phyloP scores from a whole-genome alignment of 2,329 filamentous ascomycete genomes.

The Colletotrichum simmondsii region DNA sequence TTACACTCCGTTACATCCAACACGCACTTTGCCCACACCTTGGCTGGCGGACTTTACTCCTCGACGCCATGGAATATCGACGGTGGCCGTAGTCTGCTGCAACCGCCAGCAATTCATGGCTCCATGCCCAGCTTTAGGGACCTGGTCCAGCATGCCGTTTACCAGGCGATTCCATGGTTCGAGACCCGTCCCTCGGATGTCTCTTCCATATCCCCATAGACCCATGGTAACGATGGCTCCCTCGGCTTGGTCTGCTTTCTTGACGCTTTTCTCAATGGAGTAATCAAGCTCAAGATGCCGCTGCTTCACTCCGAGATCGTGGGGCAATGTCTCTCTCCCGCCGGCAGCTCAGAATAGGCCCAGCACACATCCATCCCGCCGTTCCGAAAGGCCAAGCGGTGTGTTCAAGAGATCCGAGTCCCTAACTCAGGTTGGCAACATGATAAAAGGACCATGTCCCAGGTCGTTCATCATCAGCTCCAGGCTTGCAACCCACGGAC shows the following conservation, averaged over 20 bases:
- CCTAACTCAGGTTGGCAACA: not conserved
- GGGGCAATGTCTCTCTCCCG: not conserved
- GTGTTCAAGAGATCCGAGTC: not conserved
- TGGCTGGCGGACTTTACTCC: constrained; percentile 22
- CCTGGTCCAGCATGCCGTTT: constrained; percentile 6
- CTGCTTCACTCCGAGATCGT: constrained; percentile 13
- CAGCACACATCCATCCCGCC: constrained; percentile 16
- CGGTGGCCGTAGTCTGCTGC: not conserved
- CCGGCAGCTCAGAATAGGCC: not conserved
- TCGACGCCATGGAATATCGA: constrained; percentile 1
- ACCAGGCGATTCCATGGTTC: constrained; percentile 5
- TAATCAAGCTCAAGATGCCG: constrained; percentile 23
- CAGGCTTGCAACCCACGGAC: not conserved
- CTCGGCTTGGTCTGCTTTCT: not conserved
- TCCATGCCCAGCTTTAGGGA: constrained; percentile 9
- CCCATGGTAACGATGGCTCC: not conserved
- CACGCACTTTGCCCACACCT: not conserved
- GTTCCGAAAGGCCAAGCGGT: constrained; percentile 17
- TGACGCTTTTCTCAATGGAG: constrained; percentile 26
- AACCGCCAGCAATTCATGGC: not conserved
- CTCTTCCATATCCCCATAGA: constrained; percentile 12
- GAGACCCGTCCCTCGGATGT: constrained; percentile 14
- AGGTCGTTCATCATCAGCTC: not conserved
- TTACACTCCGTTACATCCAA: constrained; percentile 24
- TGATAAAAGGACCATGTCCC: constrained; percentile 20